Percentiles rank a stretch among this genome's conserved stretches.
phyloP scores from a whole-genome alignment of 1,139 yeast species.

The Spathaspora jeffriesii region DNA sequence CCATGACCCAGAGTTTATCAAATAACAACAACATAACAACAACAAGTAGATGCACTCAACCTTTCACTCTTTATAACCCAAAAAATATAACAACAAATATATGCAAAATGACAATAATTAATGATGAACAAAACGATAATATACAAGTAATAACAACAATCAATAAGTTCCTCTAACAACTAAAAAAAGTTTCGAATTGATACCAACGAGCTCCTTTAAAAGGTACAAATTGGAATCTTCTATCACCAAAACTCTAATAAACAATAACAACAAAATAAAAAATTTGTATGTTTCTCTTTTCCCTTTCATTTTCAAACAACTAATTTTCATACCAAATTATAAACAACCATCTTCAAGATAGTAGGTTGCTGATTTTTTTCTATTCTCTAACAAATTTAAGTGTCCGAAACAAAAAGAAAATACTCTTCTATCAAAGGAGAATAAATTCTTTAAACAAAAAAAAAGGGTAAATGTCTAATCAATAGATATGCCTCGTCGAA shows the following conservation, averaged over 20 bases:
- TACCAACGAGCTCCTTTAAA: not conserved
- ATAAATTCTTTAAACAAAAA: not conserved
- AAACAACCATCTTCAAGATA: not conserved
- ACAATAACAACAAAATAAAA: slow-evolving; percentile 3
- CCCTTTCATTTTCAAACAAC: not conserved
- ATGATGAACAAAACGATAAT: slow-evolving; percentile 2
- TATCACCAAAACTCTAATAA: slow-evolving; percentile 4
- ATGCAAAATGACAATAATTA: slow-evolving; percentile 3
- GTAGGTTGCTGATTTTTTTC: not conserved
- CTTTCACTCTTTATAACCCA: slow-evolving; percentile 3
- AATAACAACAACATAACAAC: slow-evolving; percentile 2
- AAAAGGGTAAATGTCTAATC: not conserved
- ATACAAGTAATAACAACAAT: not conserved
- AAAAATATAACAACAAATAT: not conserved
- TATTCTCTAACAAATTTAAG: not conserved
- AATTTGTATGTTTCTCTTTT: not conserved
- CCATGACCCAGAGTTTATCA: slow-evolving; percentile 3
- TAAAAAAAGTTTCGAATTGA: slow-evolving; percentile 3
- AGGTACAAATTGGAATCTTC: slow-evolving; percentile 1
- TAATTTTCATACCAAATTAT: not conserved
- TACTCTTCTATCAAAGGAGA: slow-evolving; percentile 5
- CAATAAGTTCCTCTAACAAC: slow-evolving; percentile 2
- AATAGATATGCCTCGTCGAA: not conserved
- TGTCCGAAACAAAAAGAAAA: not conserved
- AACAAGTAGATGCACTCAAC: slow-evolving; percentile 1